phyloP scores from a whole-genome alignment of 2,329 filamentous ascomycete genomes.

The Venturia pyrina region DNA sequence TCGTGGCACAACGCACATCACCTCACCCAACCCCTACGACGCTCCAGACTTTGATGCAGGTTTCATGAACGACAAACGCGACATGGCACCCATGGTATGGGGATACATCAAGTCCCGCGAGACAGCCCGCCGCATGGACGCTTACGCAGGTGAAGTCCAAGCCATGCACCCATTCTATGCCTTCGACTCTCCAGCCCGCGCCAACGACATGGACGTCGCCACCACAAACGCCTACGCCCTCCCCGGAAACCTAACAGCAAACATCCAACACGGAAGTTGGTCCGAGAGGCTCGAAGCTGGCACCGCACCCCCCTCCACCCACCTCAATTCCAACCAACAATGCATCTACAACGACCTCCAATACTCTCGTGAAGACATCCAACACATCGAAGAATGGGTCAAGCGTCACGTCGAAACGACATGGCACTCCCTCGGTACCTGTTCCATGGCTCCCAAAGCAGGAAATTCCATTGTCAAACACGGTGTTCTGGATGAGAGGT shows the following conservation, averaged over 20 bases:
- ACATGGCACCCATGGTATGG: constrained; percentile 75
- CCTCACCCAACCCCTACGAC: constrained; percentile 62
- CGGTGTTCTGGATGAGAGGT: constrained; percentile 64
- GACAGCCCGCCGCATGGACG: constrained; percentile 67
- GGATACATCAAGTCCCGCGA: constrained; percentile 74
- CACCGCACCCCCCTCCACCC: constrained; percentile 32
- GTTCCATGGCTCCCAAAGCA: constrained; percentile 65
- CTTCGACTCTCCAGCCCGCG: constrained; percentile 58
- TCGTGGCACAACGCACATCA: constrained; percentile 61
- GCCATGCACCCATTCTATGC: constrained; percentile 60
- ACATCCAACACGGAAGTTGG: constrained; percentile 64
- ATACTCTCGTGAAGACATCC: constrained; percentile 54
- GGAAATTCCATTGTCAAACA: constrained; percentile 75
- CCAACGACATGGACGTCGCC: constrained; percentile 62
- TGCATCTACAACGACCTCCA: constrained; percentile 52
- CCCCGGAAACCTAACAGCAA: constrained; percentile 58
- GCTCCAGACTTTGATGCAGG: constrained; percentile 68
- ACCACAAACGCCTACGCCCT: constrained; percentile 70
- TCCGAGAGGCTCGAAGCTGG: constrained; percentile 18
- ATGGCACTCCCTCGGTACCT: constrained; percentile 60
- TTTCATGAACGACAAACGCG: constrained; percentile 78
- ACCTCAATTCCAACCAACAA: constrained; percentile 56
- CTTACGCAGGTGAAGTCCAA: constrained; percentile 63
- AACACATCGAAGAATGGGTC: constrained; percentile 55
- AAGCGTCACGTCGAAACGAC: constrained; percentile 65